Evolutionary conservation across 2,329 filamentous ascomycete genomes (phyloP).

Genomic region (Trichophyton simii): DNA sequence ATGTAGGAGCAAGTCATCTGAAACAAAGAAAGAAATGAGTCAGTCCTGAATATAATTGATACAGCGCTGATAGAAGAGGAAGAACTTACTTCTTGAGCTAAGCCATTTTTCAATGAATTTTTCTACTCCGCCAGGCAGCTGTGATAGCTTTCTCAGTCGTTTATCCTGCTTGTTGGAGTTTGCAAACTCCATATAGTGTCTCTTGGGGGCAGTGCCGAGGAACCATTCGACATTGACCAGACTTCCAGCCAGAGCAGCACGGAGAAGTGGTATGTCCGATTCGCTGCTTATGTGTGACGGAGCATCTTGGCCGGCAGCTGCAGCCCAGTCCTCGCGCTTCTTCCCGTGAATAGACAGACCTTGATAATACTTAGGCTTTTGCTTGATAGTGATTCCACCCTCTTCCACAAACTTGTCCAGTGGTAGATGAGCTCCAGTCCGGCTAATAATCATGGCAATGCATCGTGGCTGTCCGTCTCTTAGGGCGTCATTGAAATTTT

Average conservation of each 20-base stretch:
- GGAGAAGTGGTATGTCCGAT: slow-evolving; percentile 16
- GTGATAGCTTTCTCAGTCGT: slow-evolving; percentile 48
- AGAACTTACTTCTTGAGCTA: slow-evolving; percentile 36
- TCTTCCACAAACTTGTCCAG: slow-evolving; percentile 54
- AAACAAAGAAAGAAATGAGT: not conserved
- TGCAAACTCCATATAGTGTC: slow-evolving; percentile 57
- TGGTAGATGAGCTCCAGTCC: slow-evolving; percentile 53
- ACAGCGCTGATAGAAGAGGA: not conserved
- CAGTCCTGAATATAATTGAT: not conserved
- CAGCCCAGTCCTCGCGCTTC: slow-evolving; percentile 60
- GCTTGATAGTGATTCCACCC: slow-evolving; percentile 38
- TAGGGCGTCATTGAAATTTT: slow-evolving; percentile 33
- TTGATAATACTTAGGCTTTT: slow-evolving; percentile 53
- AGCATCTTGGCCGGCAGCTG: slow-evolving; percentile 33
- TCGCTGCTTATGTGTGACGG: not conserved
- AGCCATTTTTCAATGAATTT: slow-evolving; percentile 44
- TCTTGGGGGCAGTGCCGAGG: slow-evolving; percentile 54
- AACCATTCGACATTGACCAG: slow-evolving; percentile 67
- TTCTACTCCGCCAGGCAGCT: slow-evolving; percentile 51
- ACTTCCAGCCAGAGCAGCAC: slow-evolving; percentile 33
- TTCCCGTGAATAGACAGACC: slow-evolving; percentile 60
- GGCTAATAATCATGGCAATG: slow-evolving; percentile 1
- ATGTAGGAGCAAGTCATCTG: slow-evolving; percentile 47
- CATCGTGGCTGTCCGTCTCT: slow-evolving; percentile 21
- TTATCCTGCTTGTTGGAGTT: slow-evolving; percentile 49